phyloP scores from a whole-genome alignment of 2,329 filamentous ascomycete species.

The Tolypocladium album region DNA sequence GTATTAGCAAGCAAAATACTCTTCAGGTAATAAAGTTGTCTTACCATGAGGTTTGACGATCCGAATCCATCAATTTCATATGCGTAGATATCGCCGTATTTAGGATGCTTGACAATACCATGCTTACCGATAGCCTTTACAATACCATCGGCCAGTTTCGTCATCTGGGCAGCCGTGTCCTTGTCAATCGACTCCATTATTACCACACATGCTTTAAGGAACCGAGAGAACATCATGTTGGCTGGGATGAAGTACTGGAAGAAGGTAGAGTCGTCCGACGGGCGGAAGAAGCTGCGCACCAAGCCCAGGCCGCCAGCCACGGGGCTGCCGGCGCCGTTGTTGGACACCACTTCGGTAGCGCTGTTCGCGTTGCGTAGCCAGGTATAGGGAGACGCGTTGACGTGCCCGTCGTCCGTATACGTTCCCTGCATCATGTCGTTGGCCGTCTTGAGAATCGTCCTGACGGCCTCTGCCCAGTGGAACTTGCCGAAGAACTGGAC shows the following conservation, averaged over 20 bases:
- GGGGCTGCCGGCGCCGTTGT: constrained; percentile 70
- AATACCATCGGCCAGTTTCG: constrained; percentile 42
- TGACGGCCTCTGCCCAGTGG: constrained; percentile 63
- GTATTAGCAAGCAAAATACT: not conserved
- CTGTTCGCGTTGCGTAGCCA: constrained; percentile 64
- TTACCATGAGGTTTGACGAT: constrained; percentile 43
- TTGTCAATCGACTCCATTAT: constrained; percentile 33
- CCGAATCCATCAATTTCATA: constrained; percentile 63
- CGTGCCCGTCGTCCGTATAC: constrained; percentile 48
- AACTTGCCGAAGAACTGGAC: constrained; percentile 61
- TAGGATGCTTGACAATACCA: constrained; percentile 52
- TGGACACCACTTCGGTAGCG: constrained; percentile 71
- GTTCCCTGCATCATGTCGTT: constrained; percentile 63
- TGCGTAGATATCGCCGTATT: constrained; percentile 55
- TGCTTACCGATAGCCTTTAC: constrained; percentile 57
- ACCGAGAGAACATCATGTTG: constrained; percentile 73
- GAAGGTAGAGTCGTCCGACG: constrained; percentile 78
- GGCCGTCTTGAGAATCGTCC: constrained; percentile 58
- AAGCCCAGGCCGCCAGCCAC: constrained; percentile 70
- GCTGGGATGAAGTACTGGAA: constrained; percentile 82
- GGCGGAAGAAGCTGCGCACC: constrained; percentile 78
- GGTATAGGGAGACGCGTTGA: constrained; percentile 55
- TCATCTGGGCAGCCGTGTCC: constrained; percentile 49
- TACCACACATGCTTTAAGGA: constrained; percentile 38
- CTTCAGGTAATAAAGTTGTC: not conserved